phyloP scores from a whole-genome alignment of 495 filamentous ascomycete genomes.

The Cairneyella variabilis region DNA sequence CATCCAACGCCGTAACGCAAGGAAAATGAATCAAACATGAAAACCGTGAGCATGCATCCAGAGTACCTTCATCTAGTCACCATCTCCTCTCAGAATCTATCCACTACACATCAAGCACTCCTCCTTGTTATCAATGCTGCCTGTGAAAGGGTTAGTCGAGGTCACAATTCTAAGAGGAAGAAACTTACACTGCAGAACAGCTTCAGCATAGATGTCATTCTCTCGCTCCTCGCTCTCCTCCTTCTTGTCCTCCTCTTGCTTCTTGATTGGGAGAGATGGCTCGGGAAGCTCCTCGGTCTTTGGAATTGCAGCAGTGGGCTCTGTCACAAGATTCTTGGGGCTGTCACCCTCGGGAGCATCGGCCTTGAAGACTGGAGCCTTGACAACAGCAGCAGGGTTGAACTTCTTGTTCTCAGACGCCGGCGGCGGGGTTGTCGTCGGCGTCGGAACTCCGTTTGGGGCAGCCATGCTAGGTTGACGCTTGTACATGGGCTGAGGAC shows the following conservation, averaged over 20 bases:
- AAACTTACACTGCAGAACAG: conserved; percentile 76
- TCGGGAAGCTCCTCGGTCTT: conserved; percentile 56
- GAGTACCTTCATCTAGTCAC: conserved; percentile 16
- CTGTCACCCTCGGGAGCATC: conserved; percentile 68
- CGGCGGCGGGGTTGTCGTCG: conserved; percentile 56
- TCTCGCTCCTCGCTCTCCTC: conserved; percentile 67
- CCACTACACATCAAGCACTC: conserved; percentile 89
- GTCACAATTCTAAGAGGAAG: not conserved
- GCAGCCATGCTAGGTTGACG: conserved; percentile 27
- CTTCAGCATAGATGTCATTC: conserved; percentile 88
- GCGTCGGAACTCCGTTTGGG: conserved; percentile 58
- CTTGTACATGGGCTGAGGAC: conserved; percentile 39
- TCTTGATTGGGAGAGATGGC: conserved; percentile 44
- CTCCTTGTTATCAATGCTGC: conserved; percentile 89
- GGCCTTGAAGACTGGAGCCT: conserved; percentile 58
- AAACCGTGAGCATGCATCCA: conserved; percentile 22
- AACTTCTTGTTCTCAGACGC: conserved; percentile 35
- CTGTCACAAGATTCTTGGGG: conserved; percentile 68
- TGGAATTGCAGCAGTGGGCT: conserved; percentile 52
- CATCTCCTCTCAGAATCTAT: conserved; percentile 15
- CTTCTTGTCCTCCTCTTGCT: conserved; percentile 63
- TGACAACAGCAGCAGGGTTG: conserved; percentile 27
- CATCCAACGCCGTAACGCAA: conserved; percentile 1
- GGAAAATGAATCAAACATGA: conserved; percentile 5
- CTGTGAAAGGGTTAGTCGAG: conserved; percentile 28